phyloP scores from a whole-genome alignment of 192 early-diverging fungal species.

The Backusella circina region DNA sequence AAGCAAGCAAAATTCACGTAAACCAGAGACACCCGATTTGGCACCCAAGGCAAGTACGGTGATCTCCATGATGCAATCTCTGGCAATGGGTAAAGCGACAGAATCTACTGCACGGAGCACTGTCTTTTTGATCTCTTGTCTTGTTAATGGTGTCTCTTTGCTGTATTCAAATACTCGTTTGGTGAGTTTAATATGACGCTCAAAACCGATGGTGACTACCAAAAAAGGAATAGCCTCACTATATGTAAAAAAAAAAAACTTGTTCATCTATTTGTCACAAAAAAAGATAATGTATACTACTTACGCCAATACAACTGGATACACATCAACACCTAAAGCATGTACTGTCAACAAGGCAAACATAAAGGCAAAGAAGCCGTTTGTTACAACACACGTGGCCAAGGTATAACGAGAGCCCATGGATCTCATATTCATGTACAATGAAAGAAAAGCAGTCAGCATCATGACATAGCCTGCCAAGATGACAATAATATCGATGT shows the following conservation, averaged over 20 bases:
- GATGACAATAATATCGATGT: slow-evolving; percentile 76
- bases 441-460: slow-evolving; percentile 71
- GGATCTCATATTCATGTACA: slow-evolving; percentile 82
- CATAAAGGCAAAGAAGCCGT: slow-evolving; percentile 76
- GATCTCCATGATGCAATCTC: slow-evolving; percentile 84
- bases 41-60: slow-evolving; percentile 73
- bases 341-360: slow-evolving; percentile 68
- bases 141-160: slow-evolving; percentile 25
- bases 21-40: slow-evolving; percentile 66
- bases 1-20: slow-evolving; percentile 81
- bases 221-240: slow-evolving; percentile 90
- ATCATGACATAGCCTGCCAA: slow-evolving; percentile 79
- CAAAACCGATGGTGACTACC: slow-evolving; percentile 87
- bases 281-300: background rate
- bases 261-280: background rate
- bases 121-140: slow-evolving; percentile 54
- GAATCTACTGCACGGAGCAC: slow-evolving; percentile 63
- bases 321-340: slow-evolving; percentile 62
- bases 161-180: slow-evolving; percentile 68
- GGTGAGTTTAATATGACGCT: slow-evolving; percentile 80
- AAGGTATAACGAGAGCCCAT: slow-evolving; percentile 81
- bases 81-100: slow-evolving; percentile 58
- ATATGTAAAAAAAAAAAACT: background rate
- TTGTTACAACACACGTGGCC: slow-evolving; percentile 65
- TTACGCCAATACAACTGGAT: slow-evolving; percentile 62